Conservation (phyloP, 192 early-diverging fungal species). For the Spinellus fusiger region DNA sequence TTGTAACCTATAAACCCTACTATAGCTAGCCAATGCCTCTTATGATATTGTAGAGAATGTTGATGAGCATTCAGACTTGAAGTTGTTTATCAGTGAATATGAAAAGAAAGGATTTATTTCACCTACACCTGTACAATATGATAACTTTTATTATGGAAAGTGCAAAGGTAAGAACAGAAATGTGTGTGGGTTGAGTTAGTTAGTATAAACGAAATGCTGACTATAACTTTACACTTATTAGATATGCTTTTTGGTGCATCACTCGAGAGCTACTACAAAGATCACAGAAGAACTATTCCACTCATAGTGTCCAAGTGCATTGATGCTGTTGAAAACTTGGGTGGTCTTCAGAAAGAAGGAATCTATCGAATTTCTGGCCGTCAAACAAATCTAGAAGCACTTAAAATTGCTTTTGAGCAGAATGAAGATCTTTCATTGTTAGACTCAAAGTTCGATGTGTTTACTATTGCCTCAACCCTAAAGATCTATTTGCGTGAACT, state of each 20-base stretch:
- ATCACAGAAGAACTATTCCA: slow-evolving; percentile 23
- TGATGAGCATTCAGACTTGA: slow-evolving; percentile 14
- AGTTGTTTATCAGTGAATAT: slow-evolving; percentile 14
- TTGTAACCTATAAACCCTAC: too few relatives aligned
- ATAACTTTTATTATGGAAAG: slow-evolving; percentile 27
- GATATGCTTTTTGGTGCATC: slow-evolving; percentile 33
- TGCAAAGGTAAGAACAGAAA: slow-evolving; percentile 18
- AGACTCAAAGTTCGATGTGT: slow-evolving; percentile 42
- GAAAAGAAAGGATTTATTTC: slow-evolving; percentile 5
- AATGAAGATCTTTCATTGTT: slow-evolving; percentile 20
- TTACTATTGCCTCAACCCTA: slow-evolving; percentile 53
- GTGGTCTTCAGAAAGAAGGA: slow-evolving; percentile 31
- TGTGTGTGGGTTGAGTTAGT: not conserved
- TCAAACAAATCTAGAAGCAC: slow-evolving; percentile 26
- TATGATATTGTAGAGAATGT: slow-evolving; percentile 2
- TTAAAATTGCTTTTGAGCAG: slow-evolving; percentile 26
- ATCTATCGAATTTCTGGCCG: slow-evolving; percentile 34
- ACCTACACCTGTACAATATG: slow-evolving; percentile 22
- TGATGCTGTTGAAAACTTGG: slow-evolving; percentile 27
- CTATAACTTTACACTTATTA: not conserved
- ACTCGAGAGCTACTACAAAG: slow-evolving; percentile 21
- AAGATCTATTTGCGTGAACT: slow-evolving; percentile 63
- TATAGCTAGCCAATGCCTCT: slow-evolving; percentile 1
- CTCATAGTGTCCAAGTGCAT: slow-evolving; percentile 30
- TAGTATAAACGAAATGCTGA: not conserved